Conservation (phyloP, 2,329 filamentous ascomycete genomes). For the Curvularia sp. region DNA sequence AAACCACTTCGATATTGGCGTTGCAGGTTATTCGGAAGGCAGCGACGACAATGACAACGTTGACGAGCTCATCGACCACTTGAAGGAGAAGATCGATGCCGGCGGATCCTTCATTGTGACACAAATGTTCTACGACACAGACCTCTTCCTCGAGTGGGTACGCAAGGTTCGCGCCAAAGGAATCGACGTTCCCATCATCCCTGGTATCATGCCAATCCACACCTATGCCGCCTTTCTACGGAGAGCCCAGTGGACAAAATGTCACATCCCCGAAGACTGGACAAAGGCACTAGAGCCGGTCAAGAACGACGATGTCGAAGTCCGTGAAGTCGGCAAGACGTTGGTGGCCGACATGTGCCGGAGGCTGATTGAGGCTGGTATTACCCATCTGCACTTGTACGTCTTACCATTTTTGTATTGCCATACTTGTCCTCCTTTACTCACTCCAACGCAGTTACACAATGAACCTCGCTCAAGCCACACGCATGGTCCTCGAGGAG, state of each 20-base stretch:
- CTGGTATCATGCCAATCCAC: slow-evolving; percentile 91
- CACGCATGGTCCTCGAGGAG: slow-evolving; percentile 91
- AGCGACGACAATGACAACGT: slow-evolving; percentile 91
- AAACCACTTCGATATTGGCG: slow-evolving; percentile 95
- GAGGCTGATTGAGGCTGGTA: slow-evolving; percentile 80
- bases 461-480: slow-evolving; percentile 97
- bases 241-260: slow-evolving; percentile 89
- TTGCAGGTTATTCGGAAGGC: slow-evolving; percentile 95
- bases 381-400: slow-evolving; percentile 88
- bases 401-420: slow-evolving; percentile 25
- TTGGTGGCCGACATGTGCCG: slow-evolving; percentile 90
- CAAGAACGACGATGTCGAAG: slow-evolving; percentile 95
- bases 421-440: slow-evolving; percentile 1
- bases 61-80: slow-evolving; percentile 82
- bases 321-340: slow-evolving; percentile 85
- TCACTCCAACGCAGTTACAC: slow-evolving; percentile 69
- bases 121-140: slow-evolving; percentile 99
- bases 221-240: slow-evolving; percentile 93
- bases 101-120: slow-evolving; percentile 94
- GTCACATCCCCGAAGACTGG: slow-evolving; percentile 82
- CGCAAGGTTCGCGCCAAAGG: slow-evolving; percentile 83
- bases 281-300: slow-evolving; percentile 83
- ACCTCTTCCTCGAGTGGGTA: slow-evolving; percentile 93
- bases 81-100: slow-evolving; percentile 97
- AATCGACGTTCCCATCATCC: slow-evolving; percentile 82